Percentiles rank a stretch among this genome's conserved stretches.
Evolutionary conservation across 441 rosid genomes (phyloP).

Genomic region (Pelargonium cotyledonis): DNA sequence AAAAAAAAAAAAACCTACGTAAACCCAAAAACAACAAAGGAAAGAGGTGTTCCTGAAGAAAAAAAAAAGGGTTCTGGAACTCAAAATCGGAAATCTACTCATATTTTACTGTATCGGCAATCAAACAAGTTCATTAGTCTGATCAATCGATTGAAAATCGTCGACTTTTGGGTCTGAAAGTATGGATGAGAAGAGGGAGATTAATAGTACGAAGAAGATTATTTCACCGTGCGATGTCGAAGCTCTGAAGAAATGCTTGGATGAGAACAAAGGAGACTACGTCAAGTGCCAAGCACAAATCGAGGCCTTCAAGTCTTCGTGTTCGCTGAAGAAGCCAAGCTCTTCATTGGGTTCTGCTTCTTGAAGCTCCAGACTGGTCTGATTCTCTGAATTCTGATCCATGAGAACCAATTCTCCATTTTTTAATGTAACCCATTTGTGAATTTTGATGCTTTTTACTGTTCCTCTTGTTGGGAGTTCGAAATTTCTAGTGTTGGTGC

Average conservation of each 20-base stretch:
- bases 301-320: conserved; percentile 76
- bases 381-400: not conserved
- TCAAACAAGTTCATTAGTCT: conserved; percentile 9
- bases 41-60: too few relatives aligned
- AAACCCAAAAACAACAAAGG: too few relatives aligned
- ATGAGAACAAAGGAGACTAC: conserved; percentile 71
- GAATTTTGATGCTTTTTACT: not conserved
- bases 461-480: not conserved
- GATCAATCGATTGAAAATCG: not conserved
- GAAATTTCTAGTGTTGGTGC: not conserved
- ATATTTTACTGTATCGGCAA: conserved; percentile 7
- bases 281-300: conserved; percentile 65
- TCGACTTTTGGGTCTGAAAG: conserved; percentile 2
- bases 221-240: conserved; percentile 73
- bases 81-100: too few relatives aligned
- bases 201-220: conserved; percentile 37
- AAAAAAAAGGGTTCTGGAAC: too few relatives aligned
- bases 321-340: conserved; percentile 48
- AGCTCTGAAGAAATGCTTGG: conserved; percentile 79
- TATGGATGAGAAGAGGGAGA: conserved; percentile 34
- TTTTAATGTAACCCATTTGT: conserved; percentile 8
- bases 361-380: not conserved
- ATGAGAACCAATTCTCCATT: not conserved
- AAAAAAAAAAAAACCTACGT: too few relatives aligned
- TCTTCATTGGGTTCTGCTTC: conserved; percentile 18